A percentile compares a stretch with the other conserved stretches of the same genome.
Evolutionary conservation across 2,329 filamentous ascomycete genomes (phyloP).

Genomic region (Aspergillus pseudotamarii): DNA sequence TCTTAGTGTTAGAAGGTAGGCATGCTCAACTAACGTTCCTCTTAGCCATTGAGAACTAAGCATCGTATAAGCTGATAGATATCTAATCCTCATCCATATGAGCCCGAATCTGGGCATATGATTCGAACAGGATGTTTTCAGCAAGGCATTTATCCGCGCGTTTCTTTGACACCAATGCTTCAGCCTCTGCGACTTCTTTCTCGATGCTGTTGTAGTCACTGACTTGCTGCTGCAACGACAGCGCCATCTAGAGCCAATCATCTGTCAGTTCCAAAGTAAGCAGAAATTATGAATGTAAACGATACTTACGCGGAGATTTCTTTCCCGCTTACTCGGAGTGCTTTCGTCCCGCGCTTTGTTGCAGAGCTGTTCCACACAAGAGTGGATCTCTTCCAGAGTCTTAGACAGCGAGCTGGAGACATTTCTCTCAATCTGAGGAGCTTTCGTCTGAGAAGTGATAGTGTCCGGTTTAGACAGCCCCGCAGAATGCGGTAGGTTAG

Average conservation of each 20-base stretch:
- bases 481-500: background rate
- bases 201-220: slow-evolving; percentile 16
- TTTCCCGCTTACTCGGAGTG: slow-evolving; percentile 15
- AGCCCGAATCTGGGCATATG: slow-evolving; percentile 11
- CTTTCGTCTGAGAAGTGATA: background rate
- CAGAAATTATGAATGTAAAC: background rate
- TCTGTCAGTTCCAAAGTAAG: background rate
- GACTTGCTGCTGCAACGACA: slow-evolving; percentile 21
- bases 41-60: background rate
- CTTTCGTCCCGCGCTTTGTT: slow-evolving; percentile 13
- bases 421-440: background rate
- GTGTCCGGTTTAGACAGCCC: background rate
- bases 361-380: slow-evolving; percentile 18
- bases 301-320: slow-evolving; percentile 21
- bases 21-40: background rate
- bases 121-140: slow-evolving; percentile 11
- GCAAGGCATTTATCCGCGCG: slow-evolving; percentile 11
- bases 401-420: background rate
- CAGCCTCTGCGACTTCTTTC: slow-evolving; percentile 15
- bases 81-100: slow-evolving; percentile 18
- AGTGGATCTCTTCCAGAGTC: slow-evolving; percentile 4
- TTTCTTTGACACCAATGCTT: slow-evolving; percentile 13
- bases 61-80: background rate
- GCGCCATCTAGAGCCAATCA: slow-evolving; percentile 14
- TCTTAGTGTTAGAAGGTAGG: background rate